Conservation (phyloP, 495 filamentous ascomycete species). For the Chaetomium fimeti region DNA sequence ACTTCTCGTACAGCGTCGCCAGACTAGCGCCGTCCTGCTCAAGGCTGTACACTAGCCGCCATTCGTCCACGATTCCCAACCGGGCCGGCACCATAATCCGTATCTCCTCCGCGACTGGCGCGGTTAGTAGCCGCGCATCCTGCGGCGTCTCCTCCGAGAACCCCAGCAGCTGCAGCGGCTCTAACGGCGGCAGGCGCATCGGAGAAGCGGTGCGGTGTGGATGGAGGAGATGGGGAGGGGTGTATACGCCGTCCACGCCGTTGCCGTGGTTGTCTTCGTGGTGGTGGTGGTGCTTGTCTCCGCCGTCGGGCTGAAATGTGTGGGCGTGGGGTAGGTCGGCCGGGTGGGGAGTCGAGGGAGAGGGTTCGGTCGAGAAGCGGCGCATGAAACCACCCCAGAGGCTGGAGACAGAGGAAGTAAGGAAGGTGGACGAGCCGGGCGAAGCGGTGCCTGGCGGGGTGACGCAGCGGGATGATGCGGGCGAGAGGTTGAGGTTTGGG, state of each 20-base stretch:
- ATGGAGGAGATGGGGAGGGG: constrained; percentile 32
- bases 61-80: constrained; percentile 81
- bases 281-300: background rate
- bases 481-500: constrained; percentile 30
- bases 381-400: constrained; percentile 41
- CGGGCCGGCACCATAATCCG: constrained; percentile 82
- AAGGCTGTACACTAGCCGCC: constrained; percentile 85
- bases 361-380: constrained; percentile 37
- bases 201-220: constrained; percentile 37
- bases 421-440: constrained; percentile 28
- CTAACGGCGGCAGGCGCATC: constrained; percentile 45
- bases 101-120: constrained; percentile 86
- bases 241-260: constrained; percentile 45
- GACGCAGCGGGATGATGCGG: constrained; percentile 35
- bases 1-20: constrained; percentile 80
- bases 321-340: constrained; percentile 24
- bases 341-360: constrained; percentile 17
- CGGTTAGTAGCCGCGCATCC: constrained; percentile 57
- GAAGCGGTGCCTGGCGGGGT: constrained; percentile 32
- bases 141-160: constrained; percentile 41
- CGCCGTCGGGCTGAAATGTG: constrained; percentile 28
- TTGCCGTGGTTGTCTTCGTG: constrained; percentile 18
- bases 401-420: constrained; percentile 32
- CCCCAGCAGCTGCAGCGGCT: constrained; percentile 45
- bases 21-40: constrained; percentile 89